Conservation (phyloP, 2,329 filamentous ascomycete genomes). For the Aspergillus hiratsukae region DNA sequence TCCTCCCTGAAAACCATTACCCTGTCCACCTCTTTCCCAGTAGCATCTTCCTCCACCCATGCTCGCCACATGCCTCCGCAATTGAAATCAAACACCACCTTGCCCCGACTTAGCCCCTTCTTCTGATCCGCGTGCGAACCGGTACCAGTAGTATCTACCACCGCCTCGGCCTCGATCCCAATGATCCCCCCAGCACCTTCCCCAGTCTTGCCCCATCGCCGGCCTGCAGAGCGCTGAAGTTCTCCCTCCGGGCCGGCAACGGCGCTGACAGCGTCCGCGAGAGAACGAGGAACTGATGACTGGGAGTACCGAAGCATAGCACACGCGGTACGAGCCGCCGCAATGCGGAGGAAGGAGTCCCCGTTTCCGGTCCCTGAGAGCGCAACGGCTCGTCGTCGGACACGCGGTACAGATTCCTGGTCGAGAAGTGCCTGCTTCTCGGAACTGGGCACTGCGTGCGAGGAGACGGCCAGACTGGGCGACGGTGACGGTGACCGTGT, state of each 20-base stretch:
- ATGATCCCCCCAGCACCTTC: conserved; percentile 86
- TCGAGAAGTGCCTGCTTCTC: conserved; percentile 4
- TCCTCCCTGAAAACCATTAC: conserved; percentile 44
- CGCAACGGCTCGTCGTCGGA: conserved; percentile 44
- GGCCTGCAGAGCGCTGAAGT: conserved; percentile 67
- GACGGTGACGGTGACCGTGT: background rate
- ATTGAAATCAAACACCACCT: conserved; percentile 73
- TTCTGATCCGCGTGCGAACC: conserved; percentile 38
- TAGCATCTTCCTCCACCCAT: conserved; percentile 49
- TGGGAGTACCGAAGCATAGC: conserved; percentile 64
- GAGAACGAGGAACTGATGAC: conserved; percentile 33
- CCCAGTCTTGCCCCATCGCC: conserved; percentile 66
- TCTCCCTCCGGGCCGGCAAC: conserved; percentile 69
- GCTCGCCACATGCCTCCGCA: conserved; percentile 85
- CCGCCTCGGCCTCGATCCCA: conserved; percentile 48
- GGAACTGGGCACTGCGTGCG: background rate
- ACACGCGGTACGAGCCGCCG: conserved; percentile 66
- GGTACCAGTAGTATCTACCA: conserved; percentile 58
- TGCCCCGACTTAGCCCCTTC: conserved; percentile 36
- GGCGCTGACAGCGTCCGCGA: conserved; percentile 56
- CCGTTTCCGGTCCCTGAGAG: conserved; percentile 83
- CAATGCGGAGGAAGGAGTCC: conserved; percentile 74
- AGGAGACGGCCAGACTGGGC: background rate
- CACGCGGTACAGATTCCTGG: background rate
- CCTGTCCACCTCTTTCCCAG: conserved; percentile 30